Base-by-base conservation (phyloP, 2,329 filamentous ascomycete genomes). In the Ramularia endophylla region DNA sequence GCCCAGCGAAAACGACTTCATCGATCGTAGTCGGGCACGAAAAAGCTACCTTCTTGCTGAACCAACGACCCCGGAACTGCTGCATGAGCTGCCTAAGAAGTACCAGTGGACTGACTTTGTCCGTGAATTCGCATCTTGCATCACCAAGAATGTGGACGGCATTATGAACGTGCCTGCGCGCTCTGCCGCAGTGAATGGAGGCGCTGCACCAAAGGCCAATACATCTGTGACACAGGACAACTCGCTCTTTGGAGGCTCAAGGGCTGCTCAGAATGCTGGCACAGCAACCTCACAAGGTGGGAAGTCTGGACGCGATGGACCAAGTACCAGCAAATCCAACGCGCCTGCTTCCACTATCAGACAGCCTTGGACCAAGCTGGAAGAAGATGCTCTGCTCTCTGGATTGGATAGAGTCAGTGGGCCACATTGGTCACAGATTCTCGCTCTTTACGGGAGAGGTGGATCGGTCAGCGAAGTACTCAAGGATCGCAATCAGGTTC, bases 351-450 rank as follows among this genome's bases (percentile, higher is more conserved):
- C 50, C 8, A 55, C 54, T 5, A 52, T 56, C 8, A 59, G 88
- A 22, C 77, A 88, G 19, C 87, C 88, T 0, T 95, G 88, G 88
- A 87, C 83, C 1, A 81, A 84, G 3, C 86, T 92, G 49, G 88
- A 95, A 64, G 88, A 95, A 60, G 87, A 88, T 62, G 87, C 88
- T 0, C 72, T 95, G 13, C 90, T 95, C 83, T 79, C 84, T 36
- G 88, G 88, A 1, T 76, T 95, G 3, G 88, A 94, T 57, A 80
- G 84, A 60, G 88, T 95, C 34, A 88, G 89, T 59, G 88, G 88
- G 0, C 88, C 88, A 13, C 87, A 95, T 57, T 95, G 88, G 88
- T 90, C 85, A 53, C 87, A 94, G 59, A 95, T 95, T 34, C 70
- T 95, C 9, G 82, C 82, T 2, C 75, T 94, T 30, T 94, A 90